Conservation (phyloP, 2,329 filamentous ascomycete genomes). For the Aspergillaceae sp. region DNA sequence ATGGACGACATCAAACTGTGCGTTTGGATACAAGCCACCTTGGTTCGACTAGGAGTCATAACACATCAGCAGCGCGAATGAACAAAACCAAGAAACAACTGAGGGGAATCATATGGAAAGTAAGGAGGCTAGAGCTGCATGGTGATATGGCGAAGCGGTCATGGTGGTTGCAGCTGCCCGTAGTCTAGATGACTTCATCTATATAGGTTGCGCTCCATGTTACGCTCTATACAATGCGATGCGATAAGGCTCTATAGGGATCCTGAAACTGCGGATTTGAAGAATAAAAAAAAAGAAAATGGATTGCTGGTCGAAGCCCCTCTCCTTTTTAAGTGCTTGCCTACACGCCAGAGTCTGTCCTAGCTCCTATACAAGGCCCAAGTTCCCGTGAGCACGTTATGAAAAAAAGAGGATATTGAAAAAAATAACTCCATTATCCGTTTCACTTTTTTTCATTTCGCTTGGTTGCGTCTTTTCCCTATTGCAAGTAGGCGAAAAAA, state of each 20-base stretch:
- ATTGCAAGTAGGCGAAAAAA: conserved; percentile 34
- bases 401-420: conserved; percentile 4
- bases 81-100: no score
- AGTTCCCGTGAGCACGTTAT: conserved; percentile 16
- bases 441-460: conserved; percentile 25
- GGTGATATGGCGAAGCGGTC: no score
- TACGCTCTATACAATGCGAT: no score
- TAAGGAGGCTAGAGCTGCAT: no score
- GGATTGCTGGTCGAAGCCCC: conserved; percentile 12
- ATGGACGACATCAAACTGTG: neutral
- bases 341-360: conserved; percentile 20
- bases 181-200: no score
- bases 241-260: no score
- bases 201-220: no score
- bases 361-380: conserved; percentile 15
- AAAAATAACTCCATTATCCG: conserved; percentile 21
- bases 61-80: no score
- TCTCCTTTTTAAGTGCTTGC: conserved; percentile 7
- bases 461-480: conserved; percentile 24
- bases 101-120: no score
- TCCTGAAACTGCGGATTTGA: neutral
- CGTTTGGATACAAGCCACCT: conserved; percentile 15
- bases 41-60: neutral
- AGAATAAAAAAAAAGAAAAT: conserved; percentile 8
- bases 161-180: no score